Percentiles rank a stretch among this genome's conserved stretches.
Evolutionary conservation across 108 stramenopile genomes (phyloP).

Genomic region (Ochromonas danica): DNA sequence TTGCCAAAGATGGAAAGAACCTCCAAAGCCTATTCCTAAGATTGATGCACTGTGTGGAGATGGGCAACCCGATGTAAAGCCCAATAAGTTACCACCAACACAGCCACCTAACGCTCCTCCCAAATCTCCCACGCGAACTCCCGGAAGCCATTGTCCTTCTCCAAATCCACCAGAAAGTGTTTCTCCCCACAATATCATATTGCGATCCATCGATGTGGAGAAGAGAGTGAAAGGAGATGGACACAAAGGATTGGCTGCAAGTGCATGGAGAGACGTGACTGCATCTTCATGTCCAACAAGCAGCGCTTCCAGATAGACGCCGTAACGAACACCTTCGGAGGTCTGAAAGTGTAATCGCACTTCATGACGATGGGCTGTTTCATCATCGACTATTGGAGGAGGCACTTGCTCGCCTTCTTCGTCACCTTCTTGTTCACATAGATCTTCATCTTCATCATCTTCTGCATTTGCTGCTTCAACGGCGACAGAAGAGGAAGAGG

Average conservation of each 20-base stretch:
- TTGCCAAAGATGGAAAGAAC: conserved; percentile 31
- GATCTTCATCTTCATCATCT: conserved; percentile 18
- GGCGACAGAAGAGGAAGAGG: not conserved
- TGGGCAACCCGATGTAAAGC: conserved; percentile 5
- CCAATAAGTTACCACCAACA: conserved; percentile 27
- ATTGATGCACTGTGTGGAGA: not conserved
- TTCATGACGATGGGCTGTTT: not conserved
- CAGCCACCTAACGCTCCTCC: conserved; percentile 28
- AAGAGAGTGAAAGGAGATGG: conserved; percentile 21
- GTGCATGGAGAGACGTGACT: conserved; percentile 21
- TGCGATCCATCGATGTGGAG: conserved; percentile 34
- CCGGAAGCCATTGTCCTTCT: conserved; percentile 8
- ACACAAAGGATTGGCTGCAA: not conserved
- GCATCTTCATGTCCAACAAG: conserved; percentile 30
- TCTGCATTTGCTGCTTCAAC: not conserved
- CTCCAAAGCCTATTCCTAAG: conserved; percentile 27
- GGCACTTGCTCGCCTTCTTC: not conserved
- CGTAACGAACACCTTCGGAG: not conserved
- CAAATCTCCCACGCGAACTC: conserved; percentile 19
- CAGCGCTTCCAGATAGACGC: conserved; percentile 25
- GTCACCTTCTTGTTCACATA: not conserved
- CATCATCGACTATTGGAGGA: not conserved
- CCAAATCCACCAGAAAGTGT: not conserved
- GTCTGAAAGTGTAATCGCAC: not conserved
- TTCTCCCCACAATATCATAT: conserved; percentile 23